phyloP scores from a whole-genome alignment of 2,329 filamentous ascomycete genomes.

The Pezicula neosporulosa region DNA sequence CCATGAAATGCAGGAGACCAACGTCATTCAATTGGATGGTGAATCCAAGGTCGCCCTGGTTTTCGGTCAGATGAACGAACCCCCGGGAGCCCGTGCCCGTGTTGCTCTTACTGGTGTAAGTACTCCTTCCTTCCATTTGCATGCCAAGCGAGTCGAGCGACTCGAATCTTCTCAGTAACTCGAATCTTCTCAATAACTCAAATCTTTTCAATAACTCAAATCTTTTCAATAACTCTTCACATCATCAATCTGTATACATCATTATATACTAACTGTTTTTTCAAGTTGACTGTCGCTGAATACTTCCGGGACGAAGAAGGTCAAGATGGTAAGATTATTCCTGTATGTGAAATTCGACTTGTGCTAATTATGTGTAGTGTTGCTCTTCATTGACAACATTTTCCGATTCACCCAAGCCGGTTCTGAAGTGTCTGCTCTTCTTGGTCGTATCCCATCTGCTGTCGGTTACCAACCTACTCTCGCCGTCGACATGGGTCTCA shows the following conservation, averaged over 20 bases:
- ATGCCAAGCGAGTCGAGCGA: conserved; percentile 10
- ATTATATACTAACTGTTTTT: no score
- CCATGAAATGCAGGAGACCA: conserved; percentile 99
- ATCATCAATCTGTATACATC: no score
- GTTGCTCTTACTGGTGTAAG: conserved; percentile 85
- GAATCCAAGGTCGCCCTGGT: conserved; percentile 99
- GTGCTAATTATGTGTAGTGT: conserved; percentile 52
- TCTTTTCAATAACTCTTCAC: neutral
- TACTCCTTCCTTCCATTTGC: neutral
- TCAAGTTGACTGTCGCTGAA: conserved; percentile 61
- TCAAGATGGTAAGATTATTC: conserved; percentile 69
- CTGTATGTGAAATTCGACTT: neutral
- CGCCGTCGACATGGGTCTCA: conserved; percentile 96
- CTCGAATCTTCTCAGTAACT: neutral
- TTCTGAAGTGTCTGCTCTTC: conserved; percentile 98
- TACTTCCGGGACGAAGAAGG: conserved; percentile 76
- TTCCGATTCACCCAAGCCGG: conserved; percentile 99
- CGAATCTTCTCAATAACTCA: conserved; percentile 8
- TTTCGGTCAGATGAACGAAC: conserved; percentile 99
- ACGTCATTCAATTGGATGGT: conserved; percentile 98
- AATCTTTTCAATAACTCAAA: conserved; percentile 9
- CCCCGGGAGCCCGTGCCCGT: conserved; percentile 98
- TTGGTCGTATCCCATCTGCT: conserved; percentile 99
- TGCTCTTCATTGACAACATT: conserved; percentile 99
- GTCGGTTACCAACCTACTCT: conserved; percentile 99